Percentiles rank a stretch among this genome's conserved stretches.
Evolutionary conservation across 2,329 filamentous ascomycete genomes (phyloP).

Genomic region (Helicocarpus griseus): DNA sequence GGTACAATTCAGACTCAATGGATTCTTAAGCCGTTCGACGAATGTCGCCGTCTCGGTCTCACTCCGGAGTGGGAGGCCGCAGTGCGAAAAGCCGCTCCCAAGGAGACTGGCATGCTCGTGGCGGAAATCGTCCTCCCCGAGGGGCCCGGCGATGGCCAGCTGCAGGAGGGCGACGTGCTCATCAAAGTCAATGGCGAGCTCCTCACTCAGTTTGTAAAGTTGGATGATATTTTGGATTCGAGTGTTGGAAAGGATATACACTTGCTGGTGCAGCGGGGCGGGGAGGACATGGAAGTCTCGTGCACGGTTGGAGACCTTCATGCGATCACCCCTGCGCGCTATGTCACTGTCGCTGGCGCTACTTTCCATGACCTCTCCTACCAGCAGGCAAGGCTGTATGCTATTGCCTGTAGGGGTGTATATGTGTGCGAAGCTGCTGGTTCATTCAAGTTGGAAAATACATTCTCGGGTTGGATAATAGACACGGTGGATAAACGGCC

Average conservation of each 20-base stretch:
- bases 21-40: constrained; percentile 93
- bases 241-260: constrained; percentile 70
- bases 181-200: constrained; percentile 90
- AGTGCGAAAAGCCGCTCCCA: constrained; percentile 72
- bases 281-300: constrained; percentile 75
- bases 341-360: constrained; percentile 85
- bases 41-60: constrained; percentile 81
- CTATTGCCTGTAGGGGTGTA: constrained; percentile 82
- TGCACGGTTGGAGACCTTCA: constrained; percentile 83
- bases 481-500: constrained; percentile 88
- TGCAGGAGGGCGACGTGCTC: constrained; percentile 90
- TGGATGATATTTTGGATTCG: constrained; percentile 87
- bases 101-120: constrained; percentile 93
- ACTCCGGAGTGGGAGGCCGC: constrained; percentile 77
- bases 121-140: constrained; percentile 89
- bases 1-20: constrained; percentile 98
- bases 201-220: constrained; percentile 80
- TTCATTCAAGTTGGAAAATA: constrained; percentile 88
- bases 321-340: constrained; percentile 88
- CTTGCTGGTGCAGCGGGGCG: constrained; percentile 77
- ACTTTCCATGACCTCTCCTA: constrained; percentile 96
- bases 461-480: constrained; percentile 86
- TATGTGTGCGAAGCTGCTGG: constrained; percentile 92
- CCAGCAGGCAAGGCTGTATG: constrained; percentile 92
- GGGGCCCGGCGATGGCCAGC: constrained; percentile 74